Base-by-base conservation (phyloP, 306 rosid species). In the Vigna radiata region DNA sequence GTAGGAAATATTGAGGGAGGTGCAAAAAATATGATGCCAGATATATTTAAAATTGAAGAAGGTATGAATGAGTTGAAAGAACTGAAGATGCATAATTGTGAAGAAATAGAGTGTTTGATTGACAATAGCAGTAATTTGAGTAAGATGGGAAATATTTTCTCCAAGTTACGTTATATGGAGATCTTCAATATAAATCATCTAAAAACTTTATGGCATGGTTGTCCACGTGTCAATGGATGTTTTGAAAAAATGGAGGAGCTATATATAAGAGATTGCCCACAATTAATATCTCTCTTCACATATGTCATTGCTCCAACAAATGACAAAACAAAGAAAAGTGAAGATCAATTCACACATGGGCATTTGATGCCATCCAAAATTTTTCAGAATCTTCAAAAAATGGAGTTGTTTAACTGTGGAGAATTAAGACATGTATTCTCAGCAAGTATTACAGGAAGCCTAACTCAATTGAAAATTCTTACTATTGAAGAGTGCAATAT, bases 351-450 rank as follows among this genome's bases (percentile, higher is more conserved):
- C 1, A 4, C 11, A 44, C 7, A 56, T 3, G 82, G 36, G 19
- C 64, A 53, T 13, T 58, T 0, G 15, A 31, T 23, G 0, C 27
- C 47, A 47, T 75, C 39, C 67, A 31, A 12, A 62, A 68, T 55
- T 68, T 77, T 75, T 48, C 67, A 55, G n/a, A 71, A 77, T 29
- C 81, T 77, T 77, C 49, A n/a, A n/a, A n/a, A n/a, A n/a, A n/a
- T n/a, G n/a, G n/a, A n/a, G n/a, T n/a, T n/a, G n/a, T n/a, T n/a
- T n/a, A n/a, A n/a, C n/a, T n/a, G n/a, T n/a, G n/a, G n/a, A n/a
- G n/a, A n/a, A n/a, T n/a, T n/a, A n/a, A n/a, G n/a, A n/a, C n/a
- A n/a, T n/a, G n/a, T n/a, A n/a, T n/a, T n/a, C n/a, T n/a, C n/a
- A n/a, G n/a, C n/a, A n/a, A n/a, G n/a, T n/a, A n/a, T n/a, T n/a